phyloP scores from a whole-genome alignment of 2,329 filamentous ascomycete species.

The Aspergillus sp. region DNA sequence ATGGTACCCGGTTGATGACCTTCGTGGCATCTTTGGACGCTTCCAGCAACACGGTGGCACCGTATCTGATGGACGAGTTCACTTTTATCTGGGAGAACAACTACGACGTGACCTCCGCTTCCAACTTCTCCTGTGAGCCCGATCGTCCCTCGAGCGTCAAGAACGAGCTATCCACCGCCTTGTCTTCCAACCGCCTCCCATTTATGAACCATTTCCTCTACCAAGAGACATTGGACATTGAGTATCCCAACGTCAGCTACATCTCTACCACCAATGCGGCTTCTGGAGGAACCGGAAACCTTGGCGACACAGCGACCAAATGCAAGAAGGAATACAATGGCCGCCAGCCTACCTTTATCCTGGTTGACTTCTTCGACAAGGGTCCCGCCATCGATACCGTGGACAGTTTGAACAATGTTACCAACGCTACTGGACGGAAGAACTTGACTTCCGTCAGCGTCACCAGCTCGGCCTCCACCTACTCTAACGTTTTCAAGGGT shows the following conservation, averaged over 20 bases:
- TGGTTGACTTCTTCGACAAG: slow-evolving; percentile 79
- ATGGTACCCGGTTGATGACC: slow-evolving; percentile 65
- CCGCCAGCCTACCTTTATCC: slow-evolving; percentile 67
- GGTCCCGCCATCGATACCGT: slow-evolving; percentile 69
- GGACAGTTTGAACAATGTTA: slow-evolving; percentile 66
- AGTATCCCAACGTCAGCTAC: slow-evolving; percentile 62
- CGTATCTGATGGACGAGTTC: slow-evolving; percentile 48
- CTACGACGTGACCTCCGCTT: slow-evolving; percentile 63
- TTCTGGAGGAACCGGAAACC: slow-evolving; percentile 55
- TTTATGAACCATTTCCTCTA: slow-evolving; percentile 83
- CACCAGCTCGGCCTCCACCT: slow-evolving; percentile 30
- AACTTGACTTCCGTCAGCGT: slow-evolving; percentile 31
- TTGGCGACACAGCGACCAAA: slow-evolving; percentile 50
- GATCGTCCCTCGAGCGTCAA: slow-evolving; percentile 62
- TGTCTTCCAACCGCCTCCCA: slow-evolving; percentile 63
- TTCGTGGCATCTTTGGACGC: slow-evolving; percentile 61
- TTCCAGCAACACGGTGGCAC: slow-evolving; percentile 36
- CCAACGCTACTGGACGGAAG: slow-evolving; percentile 46
- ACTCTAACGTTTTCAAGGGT: slow-evolving; percentile 40
- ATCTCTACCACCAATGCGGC: slow-evolving; percentile 68
- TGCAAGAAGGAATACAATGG: slow-evolving; percentile 61
- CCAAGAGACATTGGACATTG: slow-evolving; percentile 54
- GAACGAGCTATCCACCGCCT: slow-evolving; percentile 51
- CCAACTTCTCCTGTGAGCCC: slow-evolving; percentile 71
- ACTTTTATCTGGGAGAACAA: slow-evolving; percentile 68